Evolutionary conservation across 768 basidiomycete genomes (phyloP), one percentile per base, ranked within the genome.

Genomic region (Rhizopogon roseolus): DNA sequence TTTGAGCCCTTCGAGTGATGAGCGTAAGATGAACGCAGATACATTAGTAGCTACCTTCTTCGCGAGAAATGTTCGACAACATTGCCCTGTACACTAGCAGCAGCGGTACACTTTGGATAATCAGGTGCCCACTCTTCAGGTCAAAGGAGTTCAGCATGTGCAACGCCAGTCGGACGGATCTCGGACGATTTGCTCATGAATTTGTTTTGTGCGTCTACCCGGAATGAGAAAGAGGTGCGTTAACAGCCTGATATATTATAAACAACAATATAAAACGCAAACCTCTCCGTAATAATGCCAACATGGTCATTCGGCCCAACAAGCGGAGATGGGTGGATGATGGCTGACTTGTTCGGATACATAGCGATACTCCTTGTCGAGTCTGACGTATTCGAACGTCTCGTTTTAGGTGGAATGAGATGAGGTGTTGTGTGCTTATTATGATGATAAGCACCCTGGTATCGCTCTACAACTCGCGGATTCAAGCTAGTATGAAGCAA

Each of bases 181-280:
- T 98, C 95, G 64, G 98, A 98, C 0, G 88, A 91, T 68, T 94
- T 93, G 40, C 95, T 96, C 80, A 93, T 87, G 69, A 98, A 97
- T 71, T 86, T 96, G 68, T 94, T 95, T 69, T 97, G 93, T 3
- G 95, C 95, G 64, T 97, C 95, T 50, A 98, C 95, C 85, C 93
- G 52, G 22, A 22, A 2, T 40, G 4, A 41, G 22, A 10, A 6
- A 39, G 29, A 41, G 44, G 22, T 55, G 19, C 25, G 2, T 22
- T 22, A 22, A 22, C 22, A 22, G 22, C 22, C 22, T 22, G 22
- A 22, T 22, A 22, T 22, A 22, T 22, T 22, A 22, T 22, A 22
- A 3, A 22, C 22, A 22, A 22, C 22, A 3, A 3, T 22, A 22
- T 22, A 22, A 22, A 22, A 22, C 22, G 2, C 70, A 11, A 60